Evolutionary conservation across 2,329 filamentous ascomycete genomes (phyloP), one percentile per base, ranked within the genome.

Genomic region (Monosporascus cannonballus): DNA sequence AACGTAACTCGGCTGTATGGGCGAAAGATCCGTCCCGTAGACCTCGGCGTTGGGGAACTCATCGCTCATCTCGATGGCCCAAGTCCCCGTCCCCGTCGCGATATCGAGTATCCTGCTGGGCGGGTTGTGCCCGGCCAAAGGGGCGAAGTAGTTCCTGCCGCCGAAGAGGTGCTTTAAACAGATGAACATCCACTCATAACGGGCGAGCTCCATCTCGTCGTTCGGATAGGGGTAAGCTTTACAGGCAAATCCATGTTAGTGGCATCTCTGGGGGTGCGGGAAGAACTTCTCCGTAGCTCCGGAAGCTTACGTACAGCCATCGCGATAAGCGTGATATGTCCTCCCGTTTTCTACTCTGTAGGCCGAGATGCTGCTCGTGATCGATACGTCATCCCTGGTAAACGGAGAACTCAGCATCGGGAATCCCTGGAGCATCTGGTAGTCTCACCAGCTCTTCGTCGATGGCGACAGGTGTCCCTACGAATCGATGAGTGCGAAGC

Each of bases 21-120:
- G 84, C 1, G 84, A 87, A 6, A 89, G 73, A 61, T 89, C 85
- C 8, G 81, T 86, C 34, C 83, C 85, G 48, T 78, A 76, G 30
- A 89, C 75, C 55, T 77, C 69, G 11, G 84, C 71, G 4, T 76
- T 63, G 14, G 84, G 84, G 54, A 84, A 87, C 48, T 73, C 62
- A 59, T 84, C 80, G 59, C 81, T 83, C 72, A 89, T 79, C 61
- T 86, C 80, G 53, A 89, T 83, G 14, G 84, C 82, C 84, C 84
- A 86, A 56, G 81, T 77, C 1, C 75, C 75, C 2, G 69, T 71
- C 4, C 75, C 75, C 0, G 75, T 78, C 15, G 69, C 75, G 30
- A 77, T 64, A 51, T 78, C 75, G 37, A 64, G 56, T 22, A 65
- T 54, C n/a, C 64, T 62, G 17, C 61, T 59, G 2, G 74, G 74